Evolutionary conservation across 805 yeast genomes (phyloP).

Genomic region (Saccharomycopsis fermentans): DNA sequence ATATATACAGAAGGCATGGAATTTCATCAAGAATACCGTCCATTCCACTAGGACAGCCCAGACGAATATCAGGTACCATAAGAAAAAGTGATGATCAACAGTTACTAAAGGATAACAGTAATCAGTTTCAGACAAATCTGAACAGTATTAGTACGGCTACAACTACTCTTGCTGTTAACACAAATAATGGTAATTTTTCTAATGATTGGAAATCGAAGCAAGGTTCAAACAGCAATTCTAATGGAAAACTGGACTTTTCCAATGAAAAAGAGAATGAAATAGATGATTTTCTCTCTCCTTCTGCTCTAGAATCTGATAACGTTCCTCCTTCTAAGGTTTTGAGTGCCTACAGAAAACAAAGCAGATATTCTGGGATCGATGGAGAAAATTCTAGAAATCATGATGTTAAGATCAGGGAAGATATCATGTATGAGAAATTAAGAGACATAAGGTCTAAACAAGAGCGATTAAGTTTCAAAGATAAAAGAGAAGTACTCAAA

Average conservation of each 20-base stretch:
- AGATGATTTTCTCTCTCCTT: background rate
- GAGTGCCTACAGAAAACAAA: background rate
- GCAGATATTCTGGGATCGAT: background rate
- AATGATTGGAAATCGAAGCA: background rate
- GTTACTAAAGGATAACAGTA: background rate
- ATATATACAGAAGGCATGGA: background rate
- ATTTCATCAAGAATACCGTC: conserved; percentile 1
- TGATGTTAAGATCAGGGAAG: background rate
- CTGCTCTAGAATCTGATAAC: background rate
- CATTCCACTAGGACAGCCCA: conserved; percentile 14
- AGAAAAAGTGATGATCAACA: conserved; percentile 5
- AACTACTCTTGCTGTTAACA: conserved; percentile 5
- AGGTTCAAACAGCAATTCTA: background rate
- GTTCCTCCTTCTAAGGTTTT: background rate
- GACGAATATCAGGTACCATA: conserved; percentile 11
- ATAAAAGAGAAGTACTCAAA: conserved; percentile 1
- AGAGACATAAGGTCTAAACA: conserved; percentile 12
- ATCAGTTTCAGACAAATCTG: background rate
- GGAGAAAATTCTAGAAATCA: background rate
- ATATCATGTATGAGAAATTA: conserved; percentile 12
- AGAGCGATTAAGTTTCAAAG: conserved; percentile 9
- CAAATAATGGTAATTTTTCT: background rate
- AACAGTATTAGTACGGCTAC: background rate
- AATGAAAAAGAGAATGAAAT: background rate
- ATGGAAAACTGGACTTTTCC: background rate